phyloP scores from a whole-genome alignment of 352 stramenopile genomes.

The Pythium grandisporangium region DNA sequence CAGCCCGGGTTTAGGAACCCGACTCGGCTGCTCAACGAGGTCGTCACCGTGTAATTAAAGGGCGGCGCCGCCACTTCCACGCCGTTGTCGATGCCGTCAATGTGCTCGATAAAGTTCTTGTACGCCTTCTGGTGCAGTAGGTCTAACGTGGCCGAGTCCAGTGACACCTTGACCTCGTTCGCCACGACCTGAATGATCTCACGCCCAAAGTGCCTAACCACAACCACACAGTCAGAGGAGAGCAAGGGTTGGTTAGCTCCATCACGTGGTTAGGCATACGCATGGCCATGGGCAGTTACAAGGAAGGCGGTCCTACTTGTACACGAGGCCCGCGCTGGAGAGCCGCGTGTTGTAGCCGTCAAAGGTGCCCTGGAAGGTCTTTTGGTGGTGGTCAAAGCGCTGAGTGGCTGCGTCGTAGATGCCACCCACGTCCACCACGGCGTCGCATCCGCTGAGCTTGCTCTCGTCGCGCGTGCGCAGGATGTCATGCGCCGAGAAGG shows the following conservation, averaged over 20 bases:
- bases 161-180: conserved; percentile 18
- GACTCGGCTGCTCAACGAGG: conserved; percentile 82
- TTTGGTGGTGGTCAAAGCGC: conserved; percentile 98
- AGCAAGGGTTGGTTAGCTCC: too few relatives aligned
- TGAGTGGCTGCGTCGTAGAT: conserved; percentile 86
- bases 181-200: conserved; percentile 89
- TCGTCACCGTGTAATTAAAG: conserved; percentile 73
- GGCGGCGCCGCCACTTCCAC: conserved; percentile 73
- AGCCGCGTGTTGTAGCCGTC: conserved; percentile 81
- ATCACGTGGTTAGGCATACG: too few relatives aligned
- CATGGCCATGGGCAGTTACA: not conserved
- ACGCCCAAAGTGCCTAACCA: conserved; percentile 89
- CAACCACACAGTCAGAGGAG: not conserved
- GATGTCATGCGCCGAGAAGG: conserved; percentile 79
- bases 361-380: conserved; percentile 85
- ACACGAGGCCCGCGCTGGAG: conserved; percentile 95
- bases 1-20: conserved; percentile 92
- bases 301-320: conserved; percentile 60
- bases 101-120: conserved; percentile 95
- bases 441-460: conserved; percentile 90
- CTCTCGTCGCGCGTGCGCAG: conserved; percentile 85
- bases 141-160: conserved; percentile 72
- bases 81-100: conserved; percentile 99
- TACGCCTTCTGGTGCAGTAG: conserved; percentile 91
- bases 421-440: conserved; percentile 96